Evolutionary conservation across 495 filamentous ascomycete genomes (phyloP).

Genomic region (Podospora didyma): DNA sequence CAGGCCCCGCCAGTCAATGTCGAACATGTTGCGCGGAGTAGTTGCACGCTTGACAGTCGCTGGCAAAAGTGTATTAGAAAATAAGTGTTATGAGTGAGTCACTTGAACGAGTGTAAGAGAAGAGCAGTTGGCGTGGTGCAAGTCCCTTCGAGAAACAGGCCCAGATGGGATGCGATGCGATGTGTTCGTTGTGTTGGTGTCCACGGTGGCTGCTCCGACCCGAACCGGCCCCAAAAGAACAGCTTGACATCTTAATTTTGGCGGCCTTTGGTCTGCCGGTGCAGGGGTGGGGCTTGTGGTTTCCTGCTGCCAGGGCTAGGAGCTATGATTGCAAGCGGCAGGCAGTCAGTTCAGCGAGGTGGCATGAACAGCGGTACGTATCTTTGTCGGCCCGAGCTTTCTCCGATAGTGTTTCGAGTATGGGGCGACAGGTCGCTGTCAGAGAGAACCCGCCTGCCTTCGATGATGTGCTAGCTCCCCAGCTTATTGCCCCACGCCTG

Average conservation of each 20-base stretch:
- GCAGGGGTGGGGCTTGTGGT: not conserved
- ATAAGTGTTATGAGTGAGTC: not conserved
- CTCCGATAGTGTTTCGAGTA: too few species aligned
- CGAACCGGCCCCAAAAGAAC: constrained; percentile 27
- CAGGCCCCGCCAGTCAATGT: constrained; percentile 76
- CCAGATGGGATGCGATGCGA: too few species aligned
- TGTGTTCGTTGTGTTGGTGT: not conserved
- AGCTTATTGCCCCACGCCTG: too few species aligned
- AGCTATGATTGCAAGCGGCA: not conserved
- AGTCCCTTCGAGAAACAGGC: not conserved
- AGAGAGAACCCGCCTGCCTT: not conserved
- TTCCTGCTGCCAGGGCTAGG: not conserved
- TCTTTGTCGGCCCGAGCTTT: not conserved
- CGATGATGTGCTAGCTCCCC: too few species aligned
- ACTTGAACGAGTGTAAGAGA: not conserved
- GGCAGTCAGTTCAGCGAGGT: not conserved
- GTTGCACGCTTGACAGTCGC: not conserved
- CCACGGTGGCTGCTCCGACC: not conserved
- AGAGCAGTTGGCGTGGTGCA: not conserved
- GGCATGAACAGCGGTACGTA: not conserved
- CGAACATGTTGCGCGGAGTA: constrained; percentile 38
- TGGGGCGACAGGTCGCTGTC: not conserved
- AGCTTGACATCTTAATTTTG: constrained; percentile 30
- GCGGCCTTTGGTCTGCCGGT: not conserved
- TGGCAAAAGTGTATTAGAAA: not conserved